Percentiles rank a stretch among this genome's conserved stretches.
These are phyloP conservation scores for Euphorbia pulcherrima DNA, from an alignment of 345 rosid species.

Conservation along the genomic window DNA sequence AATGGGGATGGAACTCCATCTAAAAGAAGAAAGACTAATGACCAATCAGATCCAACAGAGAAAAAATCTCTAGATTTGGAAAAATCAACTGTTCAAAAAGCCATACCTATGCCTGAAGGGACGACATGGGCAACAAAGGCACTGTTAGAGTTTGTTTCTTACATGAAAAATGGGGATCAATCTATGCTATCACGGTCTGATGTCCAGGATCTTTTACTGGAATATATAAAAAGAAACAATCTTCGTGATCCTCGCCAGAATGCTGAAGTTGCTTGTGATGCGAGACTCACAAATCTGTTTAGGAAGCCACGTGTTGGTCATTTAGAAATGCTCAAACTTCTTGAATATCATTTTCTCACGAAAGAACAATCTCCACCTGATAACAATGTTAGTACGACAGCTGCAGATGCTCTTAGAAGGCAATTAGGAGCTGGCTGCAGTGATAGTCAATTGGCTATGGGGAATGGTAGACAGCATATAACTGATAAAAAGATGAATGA, in stretches of 20 bases:
- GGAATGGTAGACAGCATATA: slow-evolving; percentile 50
- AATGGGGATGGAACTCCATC: slow-evolving; percentile 38
- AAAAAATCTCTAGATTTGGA: slow-evolving; percentile 21
- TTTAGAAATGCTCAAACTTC: slow-evolving; percentile 88
- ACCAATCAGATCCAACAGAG: slow-evolving; percentile 18
- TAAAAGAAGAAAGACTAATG: slow-evolving; percentile 51
- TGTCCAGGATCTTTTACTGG: slow-evolving; percentile 70
- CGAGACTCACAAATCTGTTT: slow-evolving; percentile 63
- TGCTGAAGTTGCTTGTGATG: slow-evolving; percentile 68
- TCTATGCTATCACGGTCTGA: slow-evolving; percentile 54
- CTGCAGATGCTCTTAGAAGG: slow-evolving; percentile 32
- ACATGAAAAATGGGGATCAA: slow-evolving; percentile 69
- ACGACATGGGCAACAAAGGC: slow-evolving; percentile 78
- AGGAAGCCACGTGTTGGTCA: slow-evolving; percentile 64
- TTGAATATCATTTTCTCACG: slow-evolving; percentile 64
- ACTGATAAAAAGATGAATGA: slow-evolving; percentile 48
- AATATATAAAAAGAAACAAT: slow-evolving; percentile 56
- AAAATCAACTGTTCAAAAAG: slow-evolving; percentile 25
- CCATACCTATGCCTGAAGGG: slow-evolving; percentile 28
- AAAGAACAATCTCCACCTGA: slow-evolving; percentile 39
- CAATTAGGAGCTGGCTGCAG: slow-evolving; percentile 29
- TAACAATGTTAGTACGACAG: slow-evolving; percentile 30
- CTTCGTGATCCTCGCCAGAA: slow-evolving; percentile 73
- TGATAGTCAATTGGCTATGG: slow-evolving; percentile 26
- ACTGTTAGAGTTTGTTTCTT: slow-evolving; percentile 74